A percentile compares a stretch with the other conserved stretches of the same genome.
These are phyloP conservation scores for Tetratostichococcus sp. DNA, from an alignment of 139 green algal species.

Conservation along the genomic window DNA sequence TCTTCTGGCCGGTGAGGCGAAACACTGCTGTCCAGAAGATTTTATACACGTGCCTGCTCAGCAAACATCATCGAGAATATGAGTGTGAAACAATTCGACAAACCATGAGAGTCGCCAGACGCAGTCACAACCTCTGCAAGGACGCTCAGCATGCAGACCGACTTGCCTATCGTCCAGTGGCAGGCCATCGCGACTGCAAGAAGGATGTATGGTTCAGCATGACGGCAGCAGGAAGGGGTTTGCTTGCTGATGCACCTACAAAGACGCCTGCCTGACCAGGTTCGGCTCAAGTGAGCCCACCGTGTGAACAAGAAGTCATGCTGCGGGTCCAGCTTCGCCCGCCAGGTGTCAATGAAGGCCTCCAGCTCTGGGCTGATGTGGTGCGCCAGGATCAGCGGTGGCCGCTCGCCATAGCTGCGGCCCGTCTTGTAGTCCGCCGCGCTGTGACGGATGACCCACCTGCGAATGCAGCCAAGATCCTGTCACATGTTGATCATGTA, in stretches of 20 bases:
- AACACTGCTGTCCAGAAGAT: conserved; percentile 30
- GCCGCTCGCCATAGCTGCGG: conserved; percentile 52
- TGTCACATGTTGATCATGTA: too few species aligned
- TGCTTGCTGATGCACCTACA: too few species aligned
- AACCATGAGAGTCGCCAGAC: too few species aligned
- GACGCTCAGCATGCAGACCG: too few species aligned
- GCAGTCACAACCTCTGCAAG: too few species aligned
- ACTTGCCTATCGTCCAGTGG: conserved; percentile 19
- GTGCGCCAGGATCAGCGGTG: conserved; percentile 45
- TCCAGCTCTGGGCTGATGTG: conserved; percentile 59
- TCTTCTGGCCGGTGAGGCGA: conserved; percentile 43
- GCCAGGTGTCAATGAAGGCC: conserved; percentile 49
- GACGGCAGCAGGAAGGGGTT: too few species aligned
- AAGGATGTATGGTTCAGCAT: neutral
- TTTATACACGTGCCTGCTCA: conserved; percentile 34
- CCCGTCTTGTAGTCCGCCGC: conserved; percentile 71
- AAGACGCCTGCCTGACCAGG: too few species aligned
- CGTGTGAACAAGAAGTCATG: conserved; percentile 46
- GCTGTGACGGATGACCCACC: conserved; percentile 54
- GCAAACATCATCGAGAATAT: too few species aligned
- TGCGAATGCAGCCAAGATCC: neutral
- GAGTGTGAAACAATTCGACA: too few species aligned
- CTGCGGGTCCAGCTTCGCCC: conserved; percentile 27
- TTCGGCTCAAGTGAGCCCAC: too few species aligned
- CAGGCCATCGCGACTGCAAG: neutral